A percentile compares a stretch with the other conserved stretches of the same genome.
Evolutionary conservation across 352 stramenopile species (phyloP).

Genomic region (Phytopythium montanum): DNA sequence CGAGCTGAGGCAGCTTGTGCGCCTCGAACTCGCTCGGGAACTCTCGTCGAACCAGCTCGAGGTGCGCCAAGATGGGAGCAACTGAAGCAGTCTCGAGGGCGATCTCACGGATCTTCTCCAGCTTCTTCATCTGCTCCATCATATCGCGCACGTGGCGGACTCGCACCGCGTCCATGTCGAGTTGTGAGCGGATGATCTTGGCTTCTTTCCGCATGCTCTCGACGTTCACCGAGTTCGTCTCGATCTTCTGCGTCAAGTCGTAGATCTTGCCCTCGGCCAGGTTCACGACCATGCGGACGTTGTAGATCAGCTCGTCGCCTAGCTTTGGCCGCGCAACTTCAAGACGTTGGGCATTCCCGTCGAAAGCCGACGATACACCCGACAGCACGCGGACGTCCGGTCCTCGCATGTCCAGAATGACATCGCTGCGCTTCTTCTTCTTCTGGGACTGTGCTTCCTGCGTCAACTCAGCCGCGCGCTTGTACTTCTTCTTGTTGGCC

Average conservation of each 20-base stretch:
- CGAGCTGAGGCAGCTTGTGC: constrained; percentile 66
- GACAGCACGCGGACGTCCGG: constrained; percentile 73
- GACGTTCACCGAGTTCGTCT: constrained; percentile 39
- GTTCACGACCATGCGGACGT: constrained; percentile 87
- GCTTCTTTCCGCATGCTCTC: constrained; percentile 60
- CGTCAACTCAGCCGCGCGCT: constrained; percentile 64
- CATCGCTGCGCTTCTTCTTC: constrained; percentile 55
- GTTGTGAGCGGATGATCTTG: constrained; percentile 54
- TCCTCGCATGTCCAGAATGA: constrained; percentile 89
- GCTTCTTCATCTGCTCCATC: constrained; percentile 33
- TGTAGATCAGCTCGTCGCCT: constrained; percentile 90
- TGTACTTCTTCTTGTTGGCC: constrained; percentile 39
- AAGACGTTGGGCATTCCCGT: constrained; percentile 35
- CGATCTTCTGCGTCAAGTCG: constrained; percentile 71
- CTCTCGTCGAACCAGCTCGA: constrained; percentile 37
- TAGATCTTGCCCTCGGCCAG: constrained; percentile 74
- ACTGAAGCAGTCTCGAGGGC: constrained; percentile 36
- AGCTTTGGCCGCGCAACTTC: constrained; percentile 65
- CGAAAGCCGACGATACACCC: constrained; percentile 63
- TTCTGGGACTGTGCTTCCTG: constrained; percentile 33
- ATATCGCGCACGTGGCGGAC: constrained; percentile 47
- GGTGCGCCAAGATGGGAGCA: constrained; percentile 30
- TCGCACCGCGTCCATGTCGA: constrained; percentile 55
- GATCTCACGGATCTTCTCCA: constrained; percentile 28
- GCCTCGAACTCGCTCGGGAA: constrained; percentile 72